phyloP scores from a whole-genome alignment of 306 rosid species.

The Pyrus communis region DNA sequence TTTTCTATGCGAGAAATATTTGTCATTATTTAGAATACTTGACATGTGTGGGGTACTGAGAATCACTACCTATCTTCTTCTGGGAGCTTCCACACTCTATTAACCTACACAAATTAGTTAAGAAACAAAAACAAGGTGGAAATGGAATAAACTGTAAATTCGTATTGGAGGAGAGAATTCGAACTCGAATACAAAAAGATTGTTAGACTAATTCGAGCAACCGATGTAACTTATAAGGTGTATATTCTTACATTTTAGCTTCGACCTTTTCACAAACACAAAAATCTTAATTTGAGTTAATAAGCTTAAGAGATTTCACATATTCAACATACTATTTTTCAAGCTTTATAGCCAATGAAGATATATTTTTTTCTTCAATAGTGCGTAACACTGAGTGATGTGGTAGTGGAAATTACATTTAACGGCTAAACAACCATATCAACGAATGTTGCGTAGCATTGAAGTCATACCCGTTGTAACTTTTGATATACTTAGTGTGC shows the following conservation, averaged over 20 bases:
- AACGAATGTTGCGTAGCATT: too few species aligned
- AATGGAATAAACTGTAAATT: not conserved
- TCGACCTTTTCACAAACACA: not conserved
- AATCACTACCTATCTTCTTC: not conserved
- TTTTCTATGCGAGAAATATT: not conserved
- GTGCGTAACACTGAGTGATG: too few species aligned
- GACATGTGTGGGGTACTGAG: constrained; percentile 3
- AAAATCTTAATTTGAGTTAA: not conserved
- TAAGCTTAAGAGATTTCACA: not conserved
- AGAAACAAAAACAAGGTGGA: not conserved
- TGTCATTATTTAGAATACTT: not conserved
- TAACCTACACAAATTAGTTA: not conserved
- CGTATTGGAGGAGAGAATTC: not conserved
- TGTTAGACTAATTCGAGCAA: too few species aligned
- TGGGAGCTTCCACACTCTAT: not conserved
- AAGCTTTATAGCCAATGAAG: not conserved
- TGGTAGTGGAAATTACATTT: too few species aligned
- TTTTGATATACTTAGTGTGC: too few species aligned
- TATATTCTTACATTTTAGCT: not conserved
- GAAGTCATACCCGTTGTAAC: too few species aligned
- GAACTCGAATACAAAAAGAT: too few species aligned
- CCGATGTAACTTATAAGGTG: not conserved
- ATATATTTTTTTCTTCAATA: too few species aligned
- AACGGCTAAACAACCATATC: too few species aligned
- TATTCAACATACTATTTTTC: not conserved